Percentiles rank a stretch among this genome's conserved stretches.
phyloP scores from a whole-genome alignment of 495 filamentous ascomycete genomes.

The Aspergillus cavernicola region DNA sequence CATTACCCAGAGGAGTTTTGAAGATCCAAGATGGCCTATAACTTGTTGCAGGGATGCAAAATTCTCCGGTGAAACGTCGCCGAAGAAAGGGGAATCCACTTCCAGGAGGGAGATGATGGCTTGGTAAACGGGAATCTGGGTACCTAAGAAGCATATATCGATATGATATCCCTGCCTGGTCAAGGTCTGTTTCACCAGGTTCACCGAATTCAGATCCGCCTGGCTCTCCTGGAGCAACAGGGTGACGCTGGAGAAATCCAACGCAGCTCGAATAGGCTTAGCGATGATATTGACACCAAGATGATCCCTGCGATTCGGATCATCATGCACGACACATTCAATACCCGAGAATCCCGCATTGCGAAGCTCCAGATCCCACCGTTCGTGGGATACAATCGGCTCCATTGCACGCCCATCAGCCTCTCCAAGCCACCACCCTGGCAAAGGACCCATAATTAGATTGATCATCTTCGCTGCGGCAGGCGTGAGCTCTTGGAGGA shows the following conservation, averaged over 20 bases:
- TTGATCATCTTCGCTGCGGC: constrained; percentile 4
- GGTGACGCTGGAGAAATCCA: background rate
- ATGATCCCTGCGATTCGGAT: background rate
- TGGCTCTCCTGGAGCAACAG: background rate
- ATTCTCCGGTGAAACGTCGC: background rate
- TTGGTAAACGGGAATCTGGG: background rate
- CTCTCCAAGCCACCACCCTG: constrained; percentile 3
- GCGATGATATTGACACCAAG: constrained; percentile 2
- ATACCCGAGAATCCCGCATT: background rate
- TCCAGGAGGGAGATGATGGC: background rate
- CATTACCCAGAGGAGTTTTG: background rate
- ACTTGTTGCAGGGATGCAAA: background rate
- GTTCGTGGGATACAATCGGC: background rate
- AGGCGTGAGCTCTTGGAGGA: constrained; percentile 24
- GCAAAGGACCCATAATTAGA: constrained; percentile 8
- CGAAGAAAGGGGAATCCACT: background rate
- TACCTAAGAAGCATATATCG: background rate
- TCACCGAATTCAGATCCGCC: background rate
- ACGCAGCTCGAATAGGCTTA: background rate
- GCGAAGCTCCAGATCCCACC: background rate
- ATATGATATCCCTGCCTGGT: background rate
- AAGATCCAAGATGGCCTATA: background rate
- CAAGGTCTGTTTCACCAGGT: background rate
- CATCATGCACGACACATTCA: constrained; percentile 3
- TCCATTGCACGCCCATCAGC: background rate